phyloP scores from a whole-genome alignment of 257 asterid species.

The Euphrasia confusa region DNA sequence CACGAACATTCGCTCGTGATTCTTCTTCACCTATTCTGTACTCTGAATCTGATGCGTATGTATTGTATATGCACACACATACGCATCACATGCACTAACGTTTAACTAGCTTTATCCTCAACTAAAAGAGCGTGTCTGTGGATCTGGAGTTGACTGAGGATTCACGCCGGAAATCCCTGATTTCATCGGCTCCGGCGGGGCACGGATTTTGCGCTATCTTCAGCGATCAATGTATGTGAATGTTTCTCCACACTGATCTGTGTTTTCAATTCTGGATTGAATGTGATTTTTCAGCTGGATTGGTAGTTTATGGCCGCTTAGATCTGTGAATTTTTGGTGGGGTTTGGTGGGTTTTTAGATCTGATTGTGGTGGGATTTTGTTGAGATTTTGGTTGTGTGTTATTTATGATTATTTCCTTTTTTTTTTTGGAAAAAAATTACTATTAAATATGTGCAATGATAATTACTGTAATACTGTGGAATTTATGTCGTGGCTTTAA shows the following conservation, averaged over 20 bases:
- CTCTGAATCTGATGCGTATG: background rate
- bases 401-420: too few species aligned
- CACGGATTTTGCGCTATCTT: constrained; percentile 15
- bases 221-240: constrained; percentile 16
- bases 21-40: constrained; percentile 17
- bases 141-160: constrained; percentile 30
- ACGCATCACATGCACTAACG: constrained; percentile 44
- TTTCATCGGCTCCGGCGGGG: constrained; percentile 28
- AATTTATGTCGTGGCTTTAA: constrained; percentile 26
- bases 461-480: constrained; percentile 26
- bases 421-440: too few species aligned
- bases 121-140: constrained; percentile 23
- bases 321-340: constrained; percentile 30
- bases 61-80: background rate
- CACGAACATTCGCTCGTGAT: background rate
- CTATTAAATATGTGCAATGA: background rate
- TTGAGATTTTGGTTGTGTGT: constrained; percentile 3
- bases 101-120: constrained; percentile 24
- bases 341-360: constrained; percentile 31
- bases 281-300: background rate
- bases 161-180: constrained; percentile 33
- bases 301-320: constrained; percentile 15
- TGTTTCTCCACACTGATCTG: constrained; percentile 1
- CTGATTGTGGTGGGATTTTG: constrained; percentile 24
- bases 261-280: constrained; percentile 13